Conservation (phyloP, 306 rosid species). For the Senna siamea region DNA sequence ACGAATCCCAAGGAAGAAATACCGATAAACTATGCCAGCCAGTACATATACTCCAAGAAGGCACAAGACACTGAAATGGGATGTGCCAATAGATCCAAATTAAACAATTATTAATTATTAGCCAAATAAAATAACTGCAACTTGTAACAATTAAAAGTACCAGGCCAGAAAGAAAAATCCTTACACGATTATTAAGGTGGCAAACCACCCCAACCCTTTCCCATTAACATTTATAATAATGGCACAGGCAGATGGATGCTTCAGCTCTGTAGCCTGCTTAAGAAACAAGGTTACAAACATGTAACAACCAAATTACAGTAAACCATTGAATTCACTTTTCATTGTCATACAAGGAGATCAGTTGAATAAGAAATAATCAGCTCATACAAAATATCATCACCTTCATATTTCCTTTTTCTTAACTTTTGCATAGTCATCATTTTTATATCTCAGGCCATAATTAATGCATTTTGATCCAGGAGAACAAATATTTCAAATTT, state of each 20-base stretch:
- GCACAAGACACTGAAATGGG: slow-evolving; percentile 67
- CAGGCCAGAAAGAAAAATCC: slow-evolving; percentile 34
- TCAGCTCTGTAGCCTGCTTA: slow-evolving; percentile 73
- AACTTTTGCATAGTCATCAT: background rate
- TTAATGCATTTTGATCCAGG: no score
- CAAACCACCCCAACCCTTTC: slow-evolving; percentile 84
- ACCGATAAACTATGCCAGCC: slow-evolving; percentile 72
- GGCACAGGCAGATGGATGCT: slow-evolving; percentile 96
- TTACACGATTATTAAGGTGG: slow-evolving; percentile 61
- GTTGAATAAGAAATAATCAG: background rate
- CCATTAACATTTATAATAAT: slow-evolving; percentile 54
- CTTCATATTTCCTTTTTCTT: slow-evolving; percentile 9
- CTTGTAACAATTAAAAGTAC: slow-evolving; percentile 26
- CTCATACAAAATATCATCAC: slow-evolving; percentile 17
- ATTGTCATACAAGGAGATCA: background rate
- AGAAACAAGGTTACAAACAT: slow-evolving; percentile 39
- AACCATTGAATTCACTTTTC: background rate
- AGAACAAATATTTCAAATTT: no score
- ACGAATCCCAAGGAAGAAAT: slow-evolving; percentile 60
- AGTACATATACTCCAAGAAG: slow-evolving; percentile 76
- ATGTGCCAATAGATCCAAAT: slow-evolving; percentile 34
- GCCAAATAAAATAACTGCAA: slow-evolving; percentile 19
- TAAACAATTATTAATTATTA: slow-evolving; percentile 35
- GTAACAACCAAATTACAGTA: background rate
- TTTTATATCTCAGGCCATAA: background rate